Evolutionary conservation across 805 yeast genomes (phyloP).

Genomic region (Hanseniaspora meyeri): DNA sequence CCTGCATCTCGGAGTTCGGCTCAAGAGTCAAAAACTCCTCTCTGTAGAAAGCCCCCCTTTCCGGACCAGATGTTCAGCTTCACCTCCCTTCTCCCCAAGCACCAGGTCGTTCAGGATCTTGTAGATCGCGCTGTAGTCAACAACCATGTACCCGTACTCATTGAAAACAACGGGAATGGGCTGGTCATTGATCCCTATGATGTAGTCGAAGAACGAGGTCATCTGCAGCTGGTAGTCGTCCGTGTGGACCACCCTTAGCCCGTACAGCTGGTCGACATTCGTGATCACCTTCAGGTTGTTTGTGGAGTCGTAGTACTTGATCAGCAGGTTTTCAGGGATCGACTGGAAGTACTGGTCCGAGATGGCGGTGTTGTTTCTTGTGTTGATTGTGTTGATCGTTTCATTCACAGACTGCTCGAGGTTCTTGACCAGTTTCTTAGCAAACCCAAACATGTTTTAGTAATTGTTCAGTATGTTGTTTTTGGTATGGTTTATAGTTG

Average conservation of each 20-base stretch:
- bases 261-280: conserved; percentile 29
- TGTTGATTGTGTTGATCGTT: conserved; percentile 28
- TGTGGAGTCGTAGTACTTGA: conserved; percentile 18
- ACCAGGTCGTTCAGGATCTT: conserved; percentile 14
- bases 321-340: conserved; percentile 27
- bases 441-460: conserved; percentile 44
- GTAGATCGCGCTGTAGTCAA: conserved; percentile 33
- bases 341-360: conserved; percentile 30
- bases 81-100: conserved; percentile 25
- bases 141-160: conserved; percentile 28
- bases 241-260: conserved; percentile 48
- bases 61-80: conserved; percentile 70
- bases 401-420: conserved; percentile 35
- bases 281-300: conserved; percentile 22
- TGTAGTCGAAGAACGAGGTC: conserved; percentile 79
- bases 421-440: conserved; percentile 47
- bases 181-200: conserved; percentile 67
- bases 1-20: conserved; percentile 26
- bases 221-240: conserved; percentile 42
- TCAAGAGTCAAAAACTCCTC: conserved; percentile 28
- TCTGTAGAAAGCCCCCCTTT: conserved; percentile 58
- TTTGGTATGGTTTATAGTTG: not conserved
- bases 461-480: not conserved
- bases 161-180: conserved; percentile 35
- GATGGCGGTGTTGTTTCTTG: conserved; percentile 19